Base-by-base conservation (phyloP, 768 basidiomycete genomes). In the Termitomyces sp. region DNA sequence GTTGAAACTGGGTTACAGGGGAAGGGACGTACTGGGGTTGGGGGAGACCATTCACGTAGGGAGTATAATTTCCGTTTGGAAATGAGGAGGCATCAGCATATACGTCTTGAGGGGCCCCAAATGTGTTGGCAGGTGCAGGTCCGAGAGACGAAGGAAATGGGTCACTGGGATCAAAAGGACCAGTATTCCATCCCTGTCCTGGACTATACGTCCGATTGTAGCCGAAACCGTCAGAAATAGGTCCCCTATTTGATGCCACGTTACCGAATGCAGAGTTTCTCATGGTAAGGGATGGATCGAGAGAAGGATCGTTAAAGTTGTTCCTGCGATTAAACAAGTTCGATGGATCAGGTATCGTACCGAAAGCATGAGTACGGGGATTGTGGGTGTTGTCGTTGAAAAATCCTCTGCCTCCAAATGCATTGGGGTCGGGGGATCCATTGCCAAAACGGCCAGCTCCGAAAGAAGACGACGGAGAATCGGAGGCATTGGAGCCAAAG, bases 381-480 rank as follows among this genome's bases (percentile, higher is more conserved):
- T 80, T 81, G n/a, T 53, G 60, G 21, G 60, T 58, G 37, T 67
- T 61, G 57, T 74, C 74, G 30, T 71, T 65, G 35, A 69, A 68
- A 38, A 70, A 76, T 34, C 73, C 68, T 53, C 78, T 75, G 22
- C 80, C 77, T 51, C 76, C 77, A 59, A 87, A 81, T 8, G 74
- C 70, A 26, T 75, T 66, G n/a, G 81, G 78, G 67, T 90, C 89
- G 0, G 89, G 88, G 32, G 88, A 90, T 19, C 75, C 77, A 59
- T 83, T 81, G 44, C 79, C 76, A 65, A 87, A 86, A 58, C 83
- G 72, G 30, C 78, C 80, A 28, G 75, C 80, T 56, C 85, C 80
- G 42, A 88, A 78, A 3, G 87, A 87, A 2, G 89, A 90, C 2
- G 85, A 79, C 2, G 88, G 87, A 9, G 89, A 90, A 56, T 87